Conservation (phyloP, 306 rosid species). For the Lathyrus aphaca region DNA sequence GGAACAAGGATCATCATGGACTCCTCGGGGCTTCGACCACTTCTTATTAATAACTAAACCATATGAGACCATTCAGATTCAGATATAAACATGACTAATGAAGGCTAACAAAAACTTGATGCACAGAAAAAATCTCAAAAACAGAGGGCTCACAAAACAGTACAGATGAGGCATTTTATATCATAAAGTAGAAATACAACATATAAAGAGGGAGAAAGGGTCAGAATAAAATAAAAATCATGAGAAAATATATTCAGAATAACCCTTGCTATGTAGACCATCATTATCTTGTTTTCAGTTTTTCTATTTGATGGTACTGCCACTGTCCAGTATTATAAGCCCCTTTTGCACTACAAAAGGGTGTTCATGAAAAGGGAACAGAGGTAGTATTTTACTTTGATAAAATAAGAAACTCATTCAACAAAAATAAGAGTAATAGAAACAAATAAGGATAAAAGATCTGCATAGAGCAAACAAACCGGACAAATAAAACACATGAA, state of each 20-base stretch:
- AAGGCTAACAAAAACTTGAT: conserved; percentile 32
- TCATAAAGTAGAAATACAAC: conserved; percentile 9
- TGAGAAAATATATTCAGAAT: conserved; percentile 17
- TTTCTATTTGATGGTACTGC: background rate
- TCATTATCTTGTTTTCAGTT: conserved; percentile 22
- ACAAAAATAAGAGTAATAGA: no score
- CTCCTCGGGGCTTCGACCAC: conserved; percentile 96
- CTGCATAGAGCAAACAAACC: no score
- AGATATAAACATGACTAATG: conserved; percentile 34
- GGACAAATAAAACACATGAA: no score
- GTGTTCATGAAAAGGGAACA: background rate
- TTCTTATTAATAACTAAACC: conserved; percentile 79
- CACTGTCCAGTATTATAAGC: background rate
- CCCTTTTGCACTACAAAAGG: background rate
- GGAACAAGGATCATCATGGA: conserved; percentile 98
- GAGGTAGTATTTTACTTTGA: conserved; percentile 15
- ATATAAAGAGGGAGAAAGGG: conserved; percentile 11
- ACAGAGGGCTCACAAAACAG: conserved; percentile 30
- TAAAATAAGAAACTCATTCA: background rate
- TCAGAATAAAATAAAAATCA: background rate
- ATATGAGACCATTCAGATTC: conserved; percentile 40
- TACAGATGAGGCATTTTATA: conserved; percentile 17
- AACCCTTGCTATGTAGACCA: conserved; percentile 7
- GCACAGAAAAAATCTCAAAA: conserved; percentile 15
- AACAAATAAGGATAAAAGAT: no score